Conservation (phyloP, 371 early-diverging fungal species). For the Funneliformis caledonium region DNA sequence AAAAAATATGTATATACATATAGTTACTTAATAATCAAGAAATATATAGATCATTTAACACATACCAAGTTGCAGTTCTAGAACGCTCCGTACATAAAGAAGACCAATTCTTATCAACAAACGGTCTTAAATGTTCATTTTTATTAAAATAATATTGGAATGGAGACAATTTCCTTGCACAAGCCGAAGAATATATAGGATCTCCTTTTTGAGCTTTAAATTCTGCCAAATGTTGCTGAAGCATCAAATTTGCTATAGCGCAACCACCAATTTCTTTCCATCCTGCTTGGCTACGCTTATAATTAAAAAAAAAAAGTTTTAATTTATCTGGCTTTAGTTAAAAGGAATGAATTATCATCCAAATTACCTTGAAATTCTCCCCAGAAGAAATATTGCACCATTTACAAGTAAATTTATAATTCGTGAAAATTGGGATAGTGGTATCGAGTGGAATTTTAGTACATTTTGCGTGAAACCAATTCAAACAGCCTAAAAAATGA, state of each 20-base stretch:
- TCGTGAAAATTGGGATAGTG: slow-evolving; percentile 60
- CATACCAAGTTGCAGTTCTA: slow-evolving; percentile 67
- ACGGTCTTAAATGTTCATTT: slow-evolving; percentile 67
- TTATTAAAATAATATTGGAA: slow-evolving; percentile 70
- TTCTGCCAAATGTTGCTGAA: slow-evolving; percentile 56
- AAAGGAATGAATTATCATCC: slow-evolving; percentile 42
- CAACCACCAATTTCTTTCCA: slow-evolving; percentile 76
- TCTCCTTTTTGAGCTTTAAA: slow-evolving; percentile 50
- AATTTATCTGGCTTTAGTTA: slow-evolving; percentile 35
- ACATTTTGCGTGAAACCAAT: slow-evolving; percentile 75
- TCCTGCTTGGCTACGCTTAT: slow-evolving; percentile 63
- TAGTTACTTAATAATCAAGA: neutral
- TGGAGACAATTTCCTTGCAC: slow-evolving; percentile 59
- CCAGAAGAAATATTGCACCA: slow-evolving; percentile 43
- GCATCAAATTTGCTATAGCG: slow-evolving; percentile 66
- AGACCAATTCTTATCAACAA: slow-evolving; percentile 72
- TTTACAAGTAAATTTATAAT: slow-evolving; percentile 65
- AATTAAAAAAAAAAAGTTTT: slow-evolving; percentile 21
- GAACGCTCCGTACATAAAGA: slow-evolving; percentile 69
- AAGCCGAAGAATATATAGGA: slow-evolving; percentile 55
- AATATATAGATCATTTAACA: neutral
- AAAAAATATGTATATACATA: neutral
- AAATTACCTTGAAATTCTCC: slow-evolving; percentile 42
- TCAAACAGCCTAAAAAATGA: slow-evolving; percentile 53
- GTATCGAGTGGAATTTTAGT: slow-evolving; percentile 56